Base-by-base conservation (phyloP, 768 basidiomycete species). In the Pleurotus ostreatus region DNA sequence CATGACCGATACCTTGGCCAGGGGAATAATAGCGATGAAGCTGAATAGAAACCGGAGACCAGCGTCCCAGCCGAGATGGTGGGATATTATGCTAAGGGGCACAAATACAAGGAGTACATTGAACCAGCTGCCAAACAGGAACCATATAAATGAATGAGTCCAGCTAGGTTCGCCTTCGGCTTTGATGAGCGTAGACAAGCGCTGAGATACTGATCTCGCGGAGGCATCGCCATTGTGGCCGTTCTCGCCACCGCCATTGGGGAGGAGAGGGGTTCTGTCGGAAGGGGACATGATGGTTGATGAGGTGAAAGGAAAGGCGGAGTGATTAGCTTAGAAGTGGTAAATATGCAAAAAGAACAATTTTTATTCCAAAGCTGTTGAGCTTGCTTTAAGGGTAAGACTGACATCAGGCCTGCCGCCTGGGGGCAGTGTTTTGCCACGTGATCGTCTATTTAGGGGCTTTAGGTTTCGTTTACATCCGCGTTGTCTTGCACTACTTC, bases 21-120 rank as follows among this genome's bases (percentile, higher is more conserved):
- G 79, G 23, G 94, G 94, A 55, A 94, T 75, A 62, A 94, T 92
- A 9, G 92, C 89, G 43, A 92, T 62, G 67, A 94, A 93, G 60
- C 85, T 86, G 68, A 89, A 88, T 5, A 69, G 69, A 61, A 92
- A 92, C 11, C 86, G 81, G n/a, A 85, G 70, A 15, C 80, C 84
- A 26, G 84, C 85, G 76, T 92, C 91, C 88, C 88, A 92, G 63
- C 82, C 64, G 15, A 82, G 66, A 61, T 81, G 75, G 69, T 91
- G 83, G 20, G 89, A 76, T 8, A 85, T 57, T 44, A 84, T 69
- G 61, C 83, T 83, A 60, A 95, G 72, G 23, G 94, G 94, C 7
- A 94, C 81, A 58, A 90, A 89, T 48, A 94, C 67, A 52, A 95
- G 82, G 53, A 94, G 74, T 48, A 92, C 45, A 65, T 94, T 95